Base-by-base conservation (phyloP, 2,329 filamentous ascomycete species). In the Chlorencoelia australis region DNA sequence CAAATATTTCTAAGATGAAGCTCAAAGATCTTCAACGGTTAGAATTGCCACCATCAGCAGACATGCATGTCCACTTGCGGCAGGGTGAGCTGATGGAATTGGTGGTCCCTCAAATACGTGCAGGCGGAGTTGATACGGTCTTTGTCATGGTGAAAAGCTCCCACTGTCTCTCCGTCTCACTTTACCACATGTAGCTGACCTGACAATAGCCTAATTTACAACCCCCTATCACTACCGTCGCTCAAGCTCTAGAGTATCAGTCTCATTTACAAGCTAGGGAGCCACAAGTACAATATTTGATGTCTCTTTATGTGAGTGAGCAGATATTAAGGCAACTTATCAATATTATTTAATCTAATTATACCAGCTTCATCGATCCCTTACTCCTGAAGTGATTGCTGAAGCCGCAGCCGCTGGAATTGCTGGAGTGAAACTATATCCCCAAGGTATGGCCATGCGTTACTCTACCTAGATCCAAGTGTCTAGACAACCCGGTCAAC, bases 271-370 rank as follows among this genome's bases (percentile, higher is more conserved):
- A 71, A 47, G 66, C 69, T 25, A 62, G 82, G 40, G 71, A 76
- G 31, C 68, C 72, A 2, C 64, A 69, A 35, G 75, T 85, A 40
- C 69, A 69, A 41, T 85, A 74, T 53, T 69, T 86, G 43, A 85
- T 86, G 79, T 80, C 81, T 2, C 68, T 86, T 32, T 85, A 40
- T 30, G 36, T 44, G 13, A 11, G 31, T 34, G 7, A 17, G 35
- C 31, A 11, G 21, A 11, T 24, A 24, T 24, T 11, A 24, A 24
- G 21, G 21, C 21, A 3, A 3, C 6, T 7, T 25, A 3, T 34
- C 25, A 7, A 26, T 24, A 26, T 26, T 34, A 28, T n/a, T 5
- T 9, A 13, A 40, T 40, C 15, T n/a, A 37, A 31, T 15, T 20
- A 29, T 30, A 33, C 15, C 9, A 32, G 33, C 37, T 40, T 31